Percentiles rank a stretch among this genome's conserved stretches.
These are phyloP conservation scores for Solanum chaucha DNA, from an alignment of 257 asterid genomes.

Conservation along the genomic window DNA sequence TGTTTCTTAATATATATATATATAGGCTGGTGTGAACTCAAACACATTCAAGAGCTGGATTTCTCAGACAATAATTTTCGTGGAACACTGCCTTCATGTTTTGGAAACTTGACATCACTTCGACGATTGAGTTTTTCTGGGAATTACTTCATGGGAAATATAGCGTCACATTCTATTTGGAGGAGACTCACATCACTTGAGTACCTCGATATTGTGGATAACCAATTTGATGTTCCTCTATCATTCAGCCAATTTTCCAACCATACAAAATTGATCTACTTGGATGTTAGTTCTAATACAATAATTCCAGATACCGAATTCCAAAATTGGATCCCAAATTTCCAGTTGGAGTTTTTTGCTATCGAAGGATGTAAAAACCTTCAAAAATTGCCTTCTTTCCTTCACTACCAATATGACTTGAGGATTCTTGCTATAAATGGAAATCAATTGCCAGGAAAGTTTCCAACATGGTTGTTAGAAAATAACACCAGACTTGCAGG, in stretches of 20 bases:
- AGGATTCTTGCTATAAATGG: neutral
- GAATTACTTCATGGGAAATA: neutral
- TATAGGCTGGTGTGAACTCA: neutral
- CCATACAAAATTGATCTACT: neutral
- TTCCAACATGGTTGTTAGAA: neutral
- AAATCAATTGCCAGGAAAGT: neutral
- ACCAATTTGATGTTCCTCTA: neutral
- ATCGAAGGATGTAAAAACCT: neutral
- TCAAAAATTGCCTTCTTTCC: neutral
- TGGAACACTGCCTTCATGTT: neutral
- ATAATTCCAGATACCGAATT: neutral
- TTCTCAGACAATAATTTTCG: neutral
- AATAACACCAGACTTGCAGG: neutral
- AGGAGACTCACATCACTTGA: too few species aligned
- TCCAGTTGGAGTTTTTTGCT: neutral
- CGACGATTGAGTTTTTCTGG: fast-evolving
- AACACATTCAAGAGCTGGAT: neutral
- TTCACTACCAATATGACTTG: neutral
- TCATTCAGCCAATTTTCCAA: neutral
- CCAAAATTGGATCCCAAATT: neutral
- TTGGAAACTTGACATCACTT: conserved; percentile 4
- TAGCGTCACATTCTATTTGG: too few species aligned
- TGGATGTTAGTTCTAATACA: neutral
- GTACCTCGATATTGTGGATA: fast-evolving
- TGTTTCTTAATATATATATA: too few species aligned